Conservation (phyloP, 2,329 filamentous ascomycete species). For the Neofusicoccum kwambonambiense region DNA sequence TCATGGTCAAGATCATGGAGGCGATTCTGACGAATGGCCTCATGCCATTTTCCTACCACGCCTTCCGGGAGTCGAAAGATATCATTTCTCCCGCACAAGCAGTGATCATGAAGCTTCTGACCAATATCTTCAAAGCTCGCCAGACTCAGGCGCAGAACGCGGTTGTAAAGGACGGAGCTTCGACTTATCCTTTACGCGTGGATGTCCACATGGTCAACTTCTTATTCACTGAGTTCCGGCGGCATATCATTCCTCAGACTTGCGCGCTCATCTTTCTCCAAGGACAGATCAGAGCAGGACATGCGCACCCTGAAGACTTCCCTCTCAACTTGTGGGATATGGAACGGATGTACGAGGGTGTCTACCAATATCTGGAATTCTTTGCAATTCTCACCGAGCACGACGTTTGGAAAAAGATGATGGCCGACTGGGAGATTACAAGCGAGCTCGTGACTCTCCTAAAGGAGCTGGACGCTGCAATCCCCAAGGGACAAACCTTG, state of each 20-base stretch:
- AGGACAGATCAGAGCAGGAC: slow-evolving; percentile 77
- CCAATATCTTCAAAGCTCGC: slow-evolving; percentile 75
- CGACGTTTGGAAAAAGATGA: slow-evolving; percentile 74
- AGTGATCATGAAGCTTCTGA: slow-evolving; percentile 85
- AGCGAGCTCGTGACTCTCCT: slow-evolving; percentile 86
- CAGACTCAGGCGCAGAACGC: slow-evolving; percentile 38
- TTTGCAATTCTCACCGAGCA: slow-evolving; percentile 87
- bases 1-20: slow-evolving; percentile 94
- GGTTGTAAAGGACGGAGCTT: slow-evolving; percentile 20
- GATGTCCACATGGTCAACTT: slow-evolving; percentile 74
- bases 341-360: slow-evolving; percentile 91
- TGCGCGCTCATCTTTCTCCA: slow-evolving; percentile 93
- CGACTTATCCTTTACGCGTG: slow-evolving; percentile 44
- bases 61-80: slow-evolving; percentile 87
- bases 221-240: slow-evolving; percentile 88
- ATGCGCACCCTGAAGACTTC: slow-evolving; percentile 79
- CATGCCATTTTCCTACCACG: slow-evolving; percentile 88
- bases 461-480: slow-evolving; percentile 81
- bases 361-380: slow-evolving; percentile 93
- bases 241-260: slow-evolving; percentile 89
- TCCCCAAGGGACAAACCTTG: slow-evolving; percentile 61
- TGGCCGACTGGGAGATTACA: slow-evolving; percentile 88
- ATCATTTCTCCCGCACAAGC: slow-evolving; percentile 95
- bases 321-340: slow-evolving; percentile 96
- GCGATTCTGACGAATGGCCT: slow-evolving; percentile 86